Base-by-base conservation (phyloP, 2,329 filamentous ascomycete species). In the Fusarium setosum region DNA sequence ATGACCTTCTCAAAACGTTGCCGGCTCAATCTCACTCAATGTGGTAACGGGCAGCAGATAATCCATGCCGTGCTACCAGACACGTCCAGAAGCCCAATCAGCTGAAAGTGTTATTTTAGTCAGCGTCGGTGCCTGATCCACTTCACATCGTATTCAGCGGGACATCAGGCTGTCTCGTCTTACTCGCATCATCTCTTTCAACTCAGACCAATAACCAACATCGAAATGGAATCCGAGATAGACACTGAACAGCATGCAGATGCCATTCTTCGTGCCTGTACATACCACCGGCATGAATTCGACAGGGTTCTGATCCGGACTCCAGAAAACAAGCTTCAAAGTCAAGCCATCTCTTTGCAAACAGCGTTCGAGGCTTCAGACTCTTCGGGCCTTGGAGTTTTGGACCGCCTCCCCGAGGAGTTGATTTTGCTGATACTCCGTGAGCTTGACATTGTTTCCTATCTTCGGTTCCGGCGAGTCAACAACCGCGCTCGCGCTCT, bases 251-350 rank as follows among this genome's bases (percentile, higher is more conserved):
- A 53, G 15, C 7, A 63, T 17, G 20, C 20, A 7, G 32, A 49
- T 6, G 32, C 44, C 4, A 54, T 55, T 6, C 5, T 63, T 31
- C 13, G 40, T 2, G 41, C 50, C 6, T 63, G 54, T 17, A 34
- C 61, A 18, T 63, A 63, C 17, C 59, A 59, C n/a, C 53, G 61
- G 10, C 13, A 13, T 11, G 61, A 63, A 9, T 63, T 45, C 3
- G 61, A 63, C 35, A 44, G 40, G 5, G 21, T 63, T 12, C 29
- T 63, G 1, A 29, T 63, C 9, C 42, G 17, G 8, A 59, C 38
- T 4, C 32, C 55, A 5, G 34, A 50, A 4, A 20, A 8, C 5
- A 63, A 59, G 8, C 37, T 63, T 6, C 37, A 24, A 13, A n/a
- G 9, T 1, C n/a, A 63, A 21, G 59, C 61, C 3, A 37, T 42